Conservation (phyloP, 768 basidiomycete species). For the Naganishia vaughanmartiniae region DNA sequence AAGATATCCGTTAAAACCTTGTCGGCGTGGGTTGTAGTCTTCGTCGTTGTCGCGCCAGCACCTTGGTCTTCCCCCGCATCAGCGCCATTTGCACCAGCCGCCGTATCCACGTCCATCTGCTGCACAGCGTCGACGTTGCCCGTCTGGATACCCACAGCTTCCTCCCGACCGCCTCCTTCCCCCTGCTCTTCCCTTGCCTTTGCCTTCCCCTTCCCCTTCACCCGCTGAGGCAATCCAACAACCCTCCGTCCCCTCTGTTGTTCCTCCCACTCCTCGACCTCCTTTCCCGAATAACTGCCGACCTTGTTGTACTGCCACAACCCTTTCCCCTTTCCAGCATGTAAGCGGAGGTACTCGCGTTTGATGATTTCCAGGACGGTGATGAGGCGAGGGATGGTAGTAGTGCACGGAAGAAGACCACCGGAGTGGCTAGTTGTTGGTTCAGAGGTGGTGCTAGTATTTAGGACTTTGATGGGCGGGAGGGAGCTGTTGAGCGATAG, state of each 20-base stretch:
- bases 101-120: neutral
- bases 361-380: conserved; percentile 81
- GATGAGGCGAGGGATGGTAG: conserved; percentile 64
- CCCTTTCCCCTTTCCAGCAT: conserved; percentile 22
- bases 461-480: neutral
- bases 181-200: neutral
- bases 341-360: conserved; percentile 60
- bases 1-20: neutral
- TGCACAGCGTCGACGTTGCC: neutral
- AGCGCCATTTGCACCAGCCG: too few relatives aligned
- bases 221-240: conserved; percentile 32
- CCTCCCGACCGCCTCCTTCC: neutral
- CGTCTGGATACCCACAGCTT: neutral
- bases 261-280: conserved; percentile 18
- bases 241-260: conserved; percentile 26
- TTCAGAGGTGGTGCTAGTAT: neutral
- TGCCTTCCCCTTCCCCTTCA: conserved; percentile 31
- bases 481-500: neutral
- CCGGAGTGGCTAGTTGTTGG: neutral
- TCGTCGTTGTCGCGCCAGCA: too few relatives aligned
- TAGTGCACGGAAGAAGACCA: conserved; percentile 37
- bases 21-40: neutral
- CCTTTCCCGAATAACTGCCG: conserved; percentile 31
- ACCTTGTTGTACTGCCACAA: conserved; percentile 47
- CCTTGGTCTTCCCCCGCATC: too few relatives aligned